Conservation (phyloP, 1,284 basidiomycete genomes). For the Cryptococcus jaspeensis region DNA sequence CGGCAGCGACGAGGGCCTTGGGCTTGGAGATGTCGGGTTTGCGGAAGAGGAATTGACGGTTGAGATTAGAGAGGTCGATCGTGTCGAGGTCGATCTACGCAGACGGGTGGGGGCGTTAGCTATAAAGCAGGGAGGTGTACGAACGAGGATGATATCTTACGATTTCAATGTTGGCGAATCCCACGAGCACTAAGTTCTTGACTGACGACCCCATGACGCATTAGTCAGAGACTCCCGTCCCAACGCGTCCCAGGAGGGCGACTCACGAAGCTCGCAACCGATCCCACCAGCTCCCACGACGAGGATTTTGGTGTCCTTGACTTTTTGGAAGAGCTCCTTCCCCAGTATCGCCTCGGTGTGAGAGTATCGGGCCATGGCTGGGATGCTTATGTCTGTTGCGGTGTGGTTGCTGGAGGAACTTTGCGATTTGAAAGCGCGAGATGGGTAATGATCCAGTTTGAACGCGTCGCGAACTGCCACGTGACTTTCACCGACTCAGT, state of each 20-base stretch:
- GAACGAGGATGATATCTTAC: constrained; percentile 39
- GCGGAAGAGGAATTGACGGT: constrained; percentile 94
- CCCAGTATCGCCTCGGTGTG: constrained; percentile 64
- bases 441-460: too few species aligned
- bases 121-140: too few species aligned
- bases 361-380: constrained; percentile 35
- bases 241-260: not conserved
- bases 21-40: constrained; percentile 98
- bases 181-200: constrained; percentile 92
- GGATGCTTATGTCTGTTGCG: not conserved
- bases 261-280: constrained; percentile 90
- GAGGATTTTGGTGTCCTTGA: constrained; percentile 67
- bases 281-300: constrained; percentile 97
- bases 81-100: constrained; percentile 89
- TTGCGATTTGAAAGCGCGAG: too few species aligned
- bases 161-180: constrained; percentile 85
- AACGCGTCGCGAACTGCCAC: too few species aligned
- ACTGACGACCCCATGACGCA: constrained; percentile 57
- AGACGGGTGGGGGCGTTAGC: not conserved
- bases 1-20: constrained; percentile 89
- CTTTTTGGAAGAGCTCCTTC: constrained; percentile 58
- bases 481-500: too few species aligned
- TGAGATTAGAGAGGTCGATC: constrained; percentile 97
- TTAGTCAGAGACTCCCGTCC: not conserved
- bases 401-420: too few species aligned